Evolutionary conservation across 495 filamentous ascomycete genomes (phyloP), one percentile per base, ranked within the genome.

Genomic region (Aspergillus sclerotiicarbonarius): DNA sequence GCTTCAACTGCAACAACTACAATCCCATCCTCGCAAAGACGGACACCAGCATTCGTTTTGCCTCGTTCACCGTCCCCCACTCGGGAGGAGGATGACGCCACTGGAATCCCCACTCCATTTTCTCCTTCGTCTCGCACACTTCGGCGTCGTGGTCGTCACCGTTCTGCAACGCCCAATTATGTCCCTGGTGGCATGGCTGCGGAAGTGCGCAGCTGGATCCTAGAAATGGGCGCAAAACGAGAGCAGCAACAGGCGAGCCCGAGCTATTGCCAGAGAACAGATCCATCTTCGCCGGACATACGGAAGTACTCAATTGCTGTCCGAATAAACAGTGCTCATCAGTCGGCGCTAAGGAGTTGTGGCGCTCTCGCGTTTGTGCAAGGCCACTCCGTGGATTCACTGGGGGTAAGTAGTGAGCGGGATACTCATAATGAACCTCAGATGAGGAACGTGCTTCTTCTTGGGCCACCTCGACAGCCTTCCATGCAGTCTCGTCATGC

Each of bases 181-280:
- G 29, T 70, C 0, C 66, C 75, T 2, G 76, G 72, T 10, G 76
- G 76, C 15, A 76, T 79, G 74, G 76, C 76, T 2, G 67, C 74
- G 2, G 64, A 76, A 45, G 68, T 76, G 19, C 75, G 76, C 25
- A 66, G 74, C 46, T 79, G 76, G 76, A 64, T 79, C 31, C 59
- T 79, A 20, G 76, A 79, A 48, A 72, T 67, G 58, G 75, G 72
- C 16, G 57, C 69, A 2, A 76, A 70, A 49, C 69, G 68, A 12
- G 69, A 72, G 6, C 63, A 68, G n/a, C 43, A 64, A 12, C n/a
- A 6, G 21, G 39, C 9, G 13, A 5, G 1, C 43, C 15, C 3
- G 29, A 47, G 16, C 12, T 25, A 25, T 25, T 25, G 29, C 8
- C 6, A 6, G 8, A 21, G 43, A 1, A 12, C 32, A 8, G 19